Conservation (phyloP, 495 filamentous ascomycete species). For the Aspergillus carlsbadensis region DNA sequence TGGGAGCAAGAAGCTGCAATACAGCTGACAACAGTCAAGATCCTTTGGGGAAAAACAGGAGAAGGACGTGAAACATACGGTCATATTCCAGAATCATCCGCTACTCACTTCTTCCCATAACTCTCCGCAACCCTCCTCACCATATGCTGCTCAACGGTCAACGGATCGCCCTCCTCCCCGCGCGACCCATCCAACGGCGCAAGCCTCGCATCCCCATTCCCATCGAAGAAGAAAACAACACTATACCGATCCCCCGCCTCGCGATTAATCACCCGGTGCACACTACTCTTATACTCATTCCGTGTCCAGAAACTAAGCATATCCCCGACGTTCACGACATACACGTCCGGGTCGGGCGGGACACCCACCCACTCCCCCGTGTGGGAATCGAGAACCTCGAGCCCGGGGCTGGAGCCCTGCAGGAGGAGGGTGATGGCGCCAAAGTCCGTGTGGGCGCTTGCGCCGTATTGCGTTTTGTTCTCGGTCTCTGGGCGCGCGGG, state of each 20-base stretch:
- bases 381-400: constrained; percentile 29
- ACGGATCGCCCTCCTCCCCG: background rate
- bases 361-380: constrained; percentile 31
- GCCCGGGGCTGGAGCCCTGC: constrained; percentile 30
- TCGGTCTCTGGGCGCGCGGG: constrained; percentile 5
- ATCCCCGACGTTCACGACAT: constrained; percentile 39
- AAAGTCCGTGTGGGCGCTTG: constrained; percentile 39
- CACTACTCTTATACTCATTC: constrained; percentile 30
- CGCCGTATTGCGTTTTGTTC: constrained; percentile 25
- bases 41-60: no score
- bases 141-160: constrained; percentile 3
- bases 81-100: background rate
- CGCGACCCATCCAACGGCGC: background rate
- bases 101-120: background rate
- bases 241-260: constrained; percentile 39
- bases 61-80: no score
- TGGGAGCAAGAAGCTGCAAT: no score
- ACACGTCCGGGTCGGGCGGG: constrained; percentile 26
- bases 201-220: background rate
- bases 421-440: constrained; percentile 38
- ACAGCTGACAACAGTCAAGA: no score
- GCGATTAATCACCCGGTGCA: constrained; percentile 37
- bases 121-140: background rate
- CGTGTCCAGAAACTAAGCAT: constrained; percentile 29
- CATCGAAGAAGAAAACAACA: constrained; percentile 23